These are phyloP conservation scores for Talaromyces funiculosus DNA, from an alignment of 2,329 filamentous ascomycete species.

Conservation along the genomic window DNA sequence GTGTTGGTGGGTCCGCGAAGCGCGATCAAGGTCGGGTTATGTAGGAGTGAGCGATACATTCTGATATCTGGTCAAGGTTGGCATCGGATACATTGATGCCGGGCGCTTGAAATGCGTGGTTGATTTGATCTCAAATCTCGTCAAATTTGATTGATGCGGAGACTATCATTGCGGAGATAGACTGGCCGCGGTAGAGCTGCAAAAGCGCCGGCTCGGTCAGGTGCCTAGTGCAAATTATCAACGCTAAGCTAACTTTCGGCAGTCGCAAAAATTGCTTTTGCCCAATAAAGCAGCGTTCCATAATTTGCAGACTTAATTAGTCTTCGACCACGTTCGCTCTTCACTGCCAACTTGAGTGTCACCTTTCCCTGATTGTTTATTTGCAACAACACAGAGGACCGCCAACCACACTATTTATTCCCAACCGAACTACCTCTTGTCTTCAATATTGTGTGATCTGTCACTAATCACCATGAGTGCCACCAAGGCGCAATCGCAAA, in stretches of 20 bases:
- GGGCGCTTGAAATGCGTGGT: background rate
- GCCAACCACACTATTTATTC: background rate
- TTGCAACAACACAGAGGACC: constrained; percentile 16
- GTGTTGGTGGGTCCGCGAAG: background rate
- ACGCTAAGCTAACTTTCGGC: background rate
- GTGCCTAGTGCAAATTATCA: background rate
- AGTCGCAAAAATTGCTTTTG: background rate
- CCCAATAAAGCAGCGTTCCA: background rate
- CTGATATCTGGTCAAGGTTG: constrained; percentile 16
- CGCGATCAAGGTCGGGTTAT: constrained; percentile 12
- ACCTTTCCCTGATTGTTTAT: constrained; percentile 2
- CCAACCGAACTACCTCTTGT: background rate
- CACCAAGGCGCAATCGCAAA: constrained; percentile 89
- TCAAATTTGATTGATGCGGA: constrained; percentile 1
- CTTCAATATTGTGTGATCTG: constrained; percentile 9
- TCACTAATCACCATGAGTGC: constrained; percentile 53
- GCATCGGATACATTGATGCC: constrained; percentile 16
- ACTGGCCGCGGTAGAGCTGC: constrained; percentile 20
- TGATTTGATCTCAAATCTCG: background rate
- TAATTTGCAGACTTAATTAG: constrained; percentile 24
- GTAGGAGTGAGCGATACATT: constrained; percentile 24
- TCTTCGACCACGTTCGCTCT: constrained; percentile 36
- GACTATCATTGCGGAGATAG: background rate
- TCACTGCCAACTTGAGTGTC: constrained; percentile 18
- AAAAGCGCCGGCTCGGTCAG: constrained; percentile 19